phyloP scores from a whole-genome alignment of 148 eudicot species.

The Oxyria digyna region DNA sequence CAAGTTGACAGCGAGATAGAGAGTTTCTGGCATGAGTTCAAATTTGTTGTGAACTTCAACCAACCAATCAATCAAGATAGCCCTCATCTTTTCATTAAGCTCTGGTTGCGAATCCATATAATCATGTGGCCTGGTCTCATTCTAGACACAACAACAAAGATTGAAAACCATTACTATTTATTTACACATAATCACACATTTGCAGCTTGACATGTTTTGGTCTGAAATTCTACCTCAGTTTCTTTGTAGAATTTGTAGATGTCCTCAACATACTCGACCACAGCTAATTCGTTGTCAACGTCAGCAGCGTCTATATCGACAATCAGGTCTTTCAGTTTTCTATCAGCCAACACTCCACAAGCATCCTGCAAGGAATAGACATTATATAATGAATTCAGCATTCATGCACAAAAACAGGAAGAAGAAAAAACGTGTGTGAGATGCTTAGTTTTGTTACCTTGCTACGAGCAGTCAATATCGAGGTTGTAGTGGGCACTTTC shows the following conservation, averaged over 20 bases:
- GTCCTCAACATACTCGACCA: constrained; percentile 15
- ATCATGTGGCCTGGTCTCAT: constrained; percentile 21
- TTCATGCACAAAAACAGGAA: not conserved
- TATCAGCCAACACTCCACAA: constrained; percentile 22
- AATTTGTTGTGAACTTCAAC: constrained; percentile 14
- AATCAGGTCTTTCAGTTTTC: constrained; percentile 16
- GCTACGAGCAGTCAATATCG: constrained; percentile 52
- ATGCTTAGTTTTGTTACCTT: constrained; percentile 16
- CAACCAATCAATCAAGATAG: constrained; percentile 12
- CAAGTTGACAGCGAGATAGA: constrained; percentile 11
- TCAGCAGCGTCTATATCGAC: constrained; percentile 13
- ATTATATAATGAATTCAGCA: not conserved
- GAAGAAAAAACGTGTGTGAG: not conserved
- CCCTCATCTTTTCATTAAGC: constrained; percentile 11
- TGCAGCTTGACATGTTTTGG: not conserved
- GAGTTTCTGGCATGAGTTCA: constrained; percentile 16
- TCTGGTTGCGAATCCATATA: constrained; percentile 10
- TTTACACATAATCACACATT: not conserved
- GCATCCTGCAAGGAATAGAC: constrained; percentile 22
- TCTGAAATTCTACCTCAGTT: constrained; percentile 6
- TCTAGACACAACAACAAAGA: not conserved
- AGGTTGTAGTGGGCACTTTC: constrained; percentile 29
- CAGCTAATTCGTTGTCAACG: constrained; percentile 11
- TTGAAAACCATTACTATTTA: not conserved
- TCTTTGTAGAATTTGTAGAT: constrained; percentile 13